Conservation (phyloP, 306 rosid genomes). For the Begonia peltatifolia region DNA sequence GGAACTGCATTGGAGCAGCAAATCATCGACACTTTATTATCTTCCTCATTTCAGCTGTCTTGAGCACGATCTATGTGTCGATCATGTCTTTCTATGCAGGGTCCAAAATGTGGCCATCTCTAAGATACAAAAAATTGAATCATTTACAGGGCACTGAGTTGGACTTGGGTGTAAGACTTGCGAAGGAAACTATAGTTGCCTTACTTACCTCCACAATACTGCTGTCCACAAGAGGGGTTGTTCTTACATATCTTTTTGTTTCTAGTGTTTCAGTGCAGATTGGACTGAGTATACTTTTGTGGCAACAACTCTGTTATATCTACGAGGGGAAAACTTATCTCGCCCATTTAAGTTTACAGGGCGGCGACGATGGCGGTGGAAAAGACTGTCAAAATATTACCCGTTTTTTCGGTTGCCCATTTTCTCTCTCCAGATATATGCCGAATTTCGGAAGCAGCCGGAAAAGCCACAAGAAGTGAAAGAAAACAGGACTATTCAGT, state of each 20-base stretch:
- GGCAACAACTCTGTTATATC: slow-evolving; percentile 80
- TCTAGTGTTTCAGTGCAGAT: slow-evolving; percentile 57
- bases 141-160: slow-evolving; percentile 14
- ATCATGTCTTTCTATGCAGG: slow-evolving; percentile 43
- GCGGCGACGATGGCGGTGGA: slow-evolving; percentile 29
- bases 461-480: slow-evolving; percentile 44
- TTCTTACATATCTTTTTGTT: slow-evolving; percentile 60
- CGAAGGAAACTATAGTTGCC: slow-evolving; percentile 24
- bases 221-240: slow-evolving; percentile 60
- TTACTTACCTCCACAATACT: slow-evolving; percentile 44
- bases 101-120: slow-evolving; percentile 45
- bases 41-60: slow-evolving; percentile 74
- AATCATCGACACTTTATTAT: slow-evolving; percentile 69
- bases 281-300: slow-evolving; percentile 66
- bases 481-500: background rate
- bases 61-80: slow-evolving; percentile 50
- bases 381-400: slow-evolving; percentile 68
- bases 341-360: slow-evolving; percentile 37
- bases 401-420: slow-evolving; percentile 58
- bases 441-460: slow-evolving; percentile 28
- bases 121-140: slow-evolving; percentile 10
- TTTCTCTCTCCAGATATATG: slow-evolving; percentile 34
- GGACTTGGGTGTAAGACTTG: slow-evolving; percentile 14
- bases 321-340: slow-evolving; percentile 69
- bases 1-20: slow-evolving; percentile 95